Evolutionary conservation across 805 yeast species (phyloP).

Genomic region (Cyberlindnera euphorbiiphila): DNA sequence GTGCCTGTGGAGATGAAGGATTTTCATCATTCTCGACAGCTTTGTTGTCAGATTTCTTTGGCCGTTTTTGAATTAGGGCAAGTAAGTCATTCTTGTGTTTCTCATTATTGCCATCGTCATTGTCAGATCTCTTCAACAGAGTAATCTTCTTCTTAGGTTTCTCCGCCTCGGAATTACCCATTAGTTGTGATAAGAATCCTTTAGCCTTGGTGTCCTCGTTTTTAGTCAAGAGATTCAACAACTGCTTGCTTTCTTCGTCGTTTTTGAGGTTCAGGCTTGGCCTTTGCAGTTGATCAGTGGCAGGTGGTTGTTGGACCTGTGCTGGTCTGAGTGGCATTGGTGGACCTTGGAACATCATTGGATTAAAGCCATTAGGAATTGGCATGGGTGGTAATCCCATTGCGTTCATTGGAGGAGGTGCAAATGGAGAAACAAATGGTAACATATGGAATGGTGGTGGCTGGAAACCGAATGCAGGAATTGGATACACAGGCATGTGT

Average conservation of each 20-base stretch:
- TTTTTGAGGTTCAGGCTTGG: slow-evolving; percentile 32
- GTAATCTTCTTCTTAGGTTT: slow-evolving; percentile 5
- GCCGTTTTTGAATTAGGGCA: slow-evolving; percentile 19
- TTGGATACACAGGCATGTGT: slow-evolving; percentile 12
- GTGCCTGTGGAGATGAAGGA: slow-evolving; percentile 4
- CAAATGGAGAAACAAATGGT: slow-evolving; percentile 24
- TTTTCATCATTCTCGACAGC: slow-evolving; percentile 6
- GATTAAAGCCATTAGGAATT: slow-evolving; percentile 9
- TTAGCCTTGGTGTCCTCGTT: slow-evolving; percentile 19
- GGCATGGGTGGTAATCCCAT: slow-evolving; percentile 9
- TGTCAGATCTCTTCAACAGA: slow-evolving; percentile 5
- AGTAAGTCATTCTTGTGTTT: slow-evolving; percentile 21
- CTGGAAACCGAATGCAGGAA: slow-evolving; percentile 19
- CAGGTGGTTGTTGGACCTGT: slow-evolving; percentile 31
- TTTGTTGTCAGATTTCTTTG: slow-evolving; percentile 5
- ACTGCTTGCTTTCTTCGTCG: slow-evolving; percentile 37
- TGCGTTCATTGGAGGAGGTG: slow-evolving; percentile 14
- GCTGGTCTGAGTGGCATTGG: slow-evolving; percentile 15
- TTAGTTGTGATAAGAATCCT: slow-evolving; percentile 16
- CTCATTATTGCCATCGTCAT: slow-evolving; percentile 2
- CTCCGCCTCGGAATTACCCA: slow-evolving; percentile 5
- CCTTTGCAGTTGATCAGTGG: slow-evolving; percentile 36
- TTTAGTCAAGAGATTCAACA: slow-evolving; percentile 40
- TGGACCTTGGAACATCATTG: slow-evolving; percentile 13
- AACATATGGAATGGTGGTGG: slow-evolving; percentile 21